Evolutionary conservation across 768 basidiomycete species (phyloP), one percentile per base, ranked within the genome.

Genomic region (Suillus spraguei): DNA sequence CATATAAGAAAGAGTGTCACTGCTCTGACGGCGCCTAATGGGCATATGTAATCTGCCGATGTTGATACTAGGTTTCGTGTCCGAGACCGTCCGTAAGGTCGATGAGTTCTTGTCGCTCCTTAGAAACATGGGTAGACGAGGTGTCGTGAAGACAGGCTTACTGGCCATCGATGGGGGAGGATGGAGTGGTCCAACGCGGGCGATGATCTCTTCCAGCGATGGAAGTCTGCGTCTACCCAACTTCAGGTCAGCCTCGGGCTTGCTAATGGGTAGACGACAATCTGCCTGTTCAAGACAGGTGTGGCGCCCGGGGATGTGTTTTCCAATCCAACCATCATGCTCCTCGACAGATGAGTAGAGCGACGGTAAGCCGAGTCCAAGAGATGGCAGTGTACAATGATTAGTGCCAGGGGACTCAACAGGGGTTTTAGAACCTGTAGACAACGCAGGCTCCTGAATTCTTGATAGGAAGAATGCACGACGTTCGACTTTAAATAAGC

Each of bases 401-500:
- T 87, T 87, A 63, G 89, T 82, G 24, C 86, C 81, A 60, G 89
- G 89, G 16, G 88, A 91, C 62, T 88, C 87, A 7, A 87, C 87
- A 58, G 87, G 87, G 2, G 85, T 90, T 73, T 86, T 86, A 13
- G 90, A 70, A 32, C 83, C 80, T 22, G 88, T 85, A 11, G 87
- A 83, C 9, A 85, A 87, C 3, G 87, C 86, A 24, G 87, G 84
- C n/a, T 86, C 86, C 44, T 83, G 79, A 49, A 94, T 77, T 75
- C 88, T 93, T 63, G 87, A 89, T 33, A 93, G 77, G 78, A 94
- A 93, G 63, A 84, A 80, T 5, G 89, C 87, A 35, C 91, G 88
- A 60, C 92, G 83, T 73, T 90, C 89, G 68, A 83, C 89, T 92
- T 69, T n/a, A 64, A 42, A 47, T 42, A 59, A 33, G 33, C 50